Evolutionary conservation across 2,329 filamentous ascomycete genomes (phyloP).

Genomic region (Pyricularia grisea): DNA sequence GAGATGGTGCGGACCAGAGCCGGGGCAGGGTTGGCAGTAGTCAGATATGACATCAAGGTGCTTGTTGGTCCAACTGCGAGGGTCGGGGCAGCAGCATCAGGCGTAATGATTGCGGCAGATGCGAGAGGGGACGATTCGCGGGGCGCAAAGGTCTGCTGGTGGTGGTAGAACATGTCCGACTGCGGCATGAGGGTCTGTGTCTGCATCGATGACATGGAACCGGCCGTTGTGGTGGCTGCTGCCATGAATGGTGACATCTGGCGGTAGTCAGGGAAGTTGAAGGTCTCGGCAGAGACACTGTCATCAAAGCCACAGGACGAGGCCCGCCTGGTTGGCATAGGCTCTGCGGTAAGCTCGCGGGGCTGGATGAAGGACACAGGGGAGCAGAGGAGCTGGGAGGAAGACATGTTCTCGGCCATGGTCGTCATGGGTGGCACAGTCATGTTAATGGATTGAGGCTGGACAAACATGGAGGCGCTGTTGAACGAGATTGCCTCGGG

Average conservation of each 20-base stretch:
- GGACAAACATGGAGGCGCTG: conserved; percentile 26
- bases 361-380: conserved; percentile 44
- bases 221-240: conserved; percentile 16
- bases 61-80: conserved; percentile 44
- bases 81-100: conserved; percentile 25
- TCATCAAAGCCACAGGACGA: conserved; percentile 59
- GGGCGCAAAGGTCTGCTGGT: conserved; percentile 25
- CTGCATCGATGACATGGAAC: conserved; percentile 15
- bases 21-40: conserved; percentile 69
- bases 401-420: conserved; percentile 19
- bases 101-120: conserved; percentile 22
- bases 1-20: conserved; percentile 73
- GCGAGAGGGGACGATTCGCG: conserved; percentile 37
- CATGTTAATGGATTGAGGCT: background rate
- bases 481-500: conserved; percentile 41
- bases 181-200: conserved; percentile 18
- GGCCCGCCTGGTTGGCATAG: conserved; percentile 40
- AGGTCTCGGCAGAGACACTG: conserved; percentile 54
- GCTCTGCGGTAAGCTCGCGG: conserved; percentile 31
- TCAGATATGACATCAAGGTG: conserved; percentile 70
- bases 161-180: conserved; percentile 32
- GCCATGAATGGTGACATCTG: conserved; percentile 46
- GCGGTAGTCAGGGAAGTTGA: conserved; percentile 77
- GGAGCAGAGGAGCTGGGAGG: conserved; percentile 53
- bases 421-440: conserved; percentile 7